Base-by-base conservation (phyloP, 2,329 filamentous ascomycete species). In the Cladosporium austrohemisphaericum region DNA sequence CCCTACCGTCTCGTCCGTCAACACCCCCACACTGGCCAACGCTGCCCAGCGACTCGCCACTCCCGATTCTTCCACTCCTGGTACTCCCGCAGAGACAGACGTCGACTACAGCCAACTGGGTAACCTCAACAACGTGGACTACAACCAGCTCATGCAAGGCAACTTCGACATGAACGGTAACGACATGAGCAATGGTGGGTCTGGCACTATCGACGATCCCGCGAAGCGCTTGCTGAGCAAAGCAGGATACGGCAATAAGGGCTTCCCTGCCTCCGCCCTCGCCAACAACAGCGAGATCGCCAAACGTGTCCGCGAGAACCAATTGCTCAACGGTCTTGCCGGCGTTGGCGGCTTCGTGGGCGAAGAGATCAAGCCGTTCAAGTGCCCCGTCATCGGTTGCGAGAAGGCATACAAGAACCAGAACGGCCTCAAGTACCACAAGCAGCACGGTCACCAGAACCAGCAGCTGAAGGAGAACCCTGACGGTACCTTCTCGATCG, bases 401-500 rank as follows among this genome's bases (percentile, higher is more conserved):
- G 93, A 97, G 69, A 98, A 98, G 76, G 92, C 93, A 0, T 98
- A 98, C 75, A 98, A 98, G 78, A 98, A 98, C 68, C 93, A 97
- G 68, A 98, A 98, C 60, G 93, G 93, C 41, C 77, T 98, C 50
- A 98, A 97, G 80, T 98, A 89, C 61, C 83, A 86, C 71, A 85
- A 85, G 71, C 59, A 83, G 69, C 93, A 98, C 62, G 93, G 93
- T 14, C 93, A 98, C 68, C 90, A 94, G 64, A 97, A 92, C 55
- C 93, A 98, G 67, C 89, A 95, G 67, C 78, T 98, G 52, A 91
- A 96, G 65, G 91, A 96, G 68, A 98, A 98, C 61, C 86, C 88
- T 13, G 93, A 98, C 63, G 93, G 93, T 44, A 96, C 93, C 2
- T 97, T 95, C 66, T 97, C 92, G 0, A 98, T 98, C 58, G 92